These are phyloP conservation scores for Penicillium sp. DNA, from an alignment of 2,329 filamentous ascomycete genomes.

Conservation along the genomic window DNA sequence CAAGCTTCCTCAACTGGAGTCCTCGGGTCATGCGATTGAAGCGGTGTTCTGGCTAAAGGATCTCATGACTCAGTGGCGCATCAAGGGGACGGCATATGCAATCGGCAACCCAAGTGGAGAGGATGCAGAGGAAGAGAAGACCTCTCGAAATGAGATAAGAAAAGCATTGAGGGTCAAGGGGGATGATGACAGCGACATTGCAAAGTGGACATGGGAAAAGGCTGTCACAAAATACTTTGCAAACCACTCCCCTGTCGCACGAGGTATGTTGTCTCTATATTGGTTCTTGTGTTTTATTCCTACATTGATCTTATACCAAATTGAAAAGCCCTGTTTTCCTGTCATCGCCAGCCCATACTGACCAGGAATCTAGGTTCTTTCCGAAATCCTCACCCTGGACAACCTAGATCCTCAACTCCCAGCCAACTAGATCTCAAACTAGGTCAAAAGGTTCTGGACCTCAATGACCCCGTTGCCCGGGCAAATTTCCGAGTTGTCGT, in stretches of 20 bases:
- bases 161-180: conserved; percentile 52
- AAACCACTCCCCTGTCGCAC: conserved; percentile 77
- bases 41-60: conserved; percentile 78
- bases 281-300: not conserved
- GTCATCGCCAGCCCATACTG: not conserved
- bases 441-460: conserved; percentile 66
- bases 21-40: conserved; percentile 70
- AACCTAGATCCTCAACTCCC: conserved; percentile 55
- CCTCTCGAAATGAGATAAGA: conserved; percentile 58
- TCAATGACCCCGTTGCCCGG: conserved; percentile 69
- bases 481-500: conserved; percentile 82
- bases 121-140: conserved; percentile 47
- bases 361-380: conserved; percentile 57
- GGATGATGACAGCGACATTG: conserved; percentile 24
- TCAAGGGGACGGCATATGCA: conserved; percentile 74
- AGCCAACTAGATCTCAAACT: conserved; percentile 48
- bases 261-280: conserved; percentile 51
- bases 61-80: conserved; percentile 75
- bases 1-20: conserved; percentile 72
- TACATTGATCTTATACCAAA: not conserved
- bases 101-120: conserved; percentile 68
- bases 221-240: conserved; percentile 89
- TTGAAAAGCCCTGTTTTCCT: not conserved
- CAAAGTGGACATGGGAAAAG: conserved; percentile 71
- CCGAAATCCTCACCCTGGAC: conserved; percentile 69